Evolutionary conservation across 306 rosid genomes (phyloP).

Genomic region (Purshia tridentata): DNA sequence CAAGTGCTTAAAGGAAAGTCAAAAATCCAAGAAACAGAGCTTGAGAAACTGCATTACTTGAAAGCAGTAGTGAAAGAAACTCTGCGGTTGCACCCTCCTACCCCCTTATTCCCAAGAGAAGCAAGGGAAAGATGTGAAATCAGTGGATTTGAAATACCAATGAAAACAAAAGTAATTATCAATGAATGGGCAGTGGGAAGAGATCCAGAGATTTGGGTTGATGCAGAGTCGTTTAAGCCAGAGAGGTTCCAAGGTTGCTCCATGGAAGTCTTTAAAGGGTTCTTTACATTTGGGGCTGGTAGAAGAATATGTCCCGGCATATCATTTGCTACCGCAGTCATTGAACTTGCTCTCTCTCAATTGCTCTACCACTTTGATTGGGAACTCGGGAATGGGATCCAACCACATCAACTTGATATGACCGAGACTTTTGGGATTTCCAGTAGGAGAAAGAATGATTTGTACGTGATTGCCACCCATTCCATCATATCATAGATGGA

Average conservation of each 20-base stretch:
- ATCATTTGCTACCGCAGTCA: background rate
- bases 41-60: conserved; percentile 2
- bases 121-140: background rate
- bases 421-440: background rate
- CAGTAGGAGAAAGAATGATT: background rate
- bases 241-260: conserved; percentile 7
- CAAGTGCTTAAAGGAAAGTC: conserved; percentile 1
- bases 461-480: background rate
- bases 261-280: background rate
- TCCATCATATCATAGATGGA: too few relatives aligned
- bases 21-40: background rate
- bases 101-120: background rate
- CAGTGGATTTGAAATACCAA: background rate
- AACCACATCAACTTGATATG: conserved; percentile 2
- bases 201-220: background rate
- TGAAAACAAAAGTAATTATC: background rate
- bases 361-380: conserved; percentile 10
- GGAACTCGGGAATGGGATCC: background rate
- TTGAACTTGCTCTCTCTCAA: background rate
- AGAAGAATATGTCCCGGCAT: conserved; percentile 15
- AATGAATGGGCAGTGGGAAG: background rate
- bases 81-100: background rate
- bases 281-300: conserved; percentile 21
- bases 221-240: conserved; percentile 15
- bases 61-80: too few relatives aligned